Conservation (phyloP, 2,329 filamentous ascomycete genomes). For the Clonostachys solani region DNA sequence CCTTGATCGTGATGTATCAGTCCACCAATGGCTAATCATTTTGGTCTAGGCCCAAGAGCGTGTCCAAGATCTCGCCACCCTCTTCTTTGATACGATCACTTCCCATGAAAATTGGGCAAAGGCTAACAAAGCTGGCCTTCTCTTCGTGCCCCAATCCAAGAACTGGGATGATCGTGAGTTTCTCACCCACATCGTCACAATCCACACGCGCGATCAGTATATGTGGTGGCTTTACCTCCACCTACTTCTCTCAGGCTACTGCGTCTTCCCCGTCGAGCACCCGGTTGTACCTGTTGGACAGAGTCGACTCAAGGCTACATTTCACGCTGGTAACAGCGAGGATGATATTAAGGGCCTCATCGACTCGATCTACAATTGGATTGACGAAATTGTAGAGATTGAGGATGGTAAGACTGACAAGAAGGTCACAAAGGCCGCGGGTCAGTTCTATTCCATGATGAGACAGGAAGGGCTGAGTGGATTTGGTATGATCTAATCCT, state of each 20-base stretch:
- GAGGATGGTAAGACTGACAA: not conserved
- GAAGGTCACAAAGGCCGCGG: not conserved
- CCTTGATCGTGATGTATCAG: not conserved
- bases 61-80: slow-evolving; percentile 9
- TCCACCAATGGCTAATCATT: too few relatives aligned
- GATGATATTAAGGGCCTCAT: slow-evolving; percentile 20
- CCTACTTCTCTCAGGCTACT: slow-evolving; percentile 10
- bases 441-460: not conserved
- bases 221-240: slow-evolving; percentile 14
- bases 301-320: slow-evolving; percentile 27
- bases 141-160: slow-evolving; percentile 14
- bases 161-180: slow-evolving; percentile 12
- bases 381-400: not conserved
- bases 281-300: slow-evolving; percentile 32
- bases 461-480: too few relatives aligned
- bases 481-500: too few relatives aligned
- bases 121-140: slow-evolving; percentile 11
- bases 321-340: slow-evolving; percentile 34
- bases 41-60: not conserved
- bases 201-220: slow-evolving; percentile 14
- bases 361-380: not conserved
- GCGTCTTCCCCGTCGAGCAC: slow-evolving; percentile 21
- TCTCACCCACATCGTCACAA: slow-evolving; percentile 16
- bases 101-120: slow-evolving; percentile 9
- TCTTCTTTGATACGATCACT: slow-evolving; percentile 13